A percentile compares a stretch with the other conserved stretches of the same genome.
Conservation (phyloP, 352 stramenopile species). For the Globisporangium okanoganense region DNA sequence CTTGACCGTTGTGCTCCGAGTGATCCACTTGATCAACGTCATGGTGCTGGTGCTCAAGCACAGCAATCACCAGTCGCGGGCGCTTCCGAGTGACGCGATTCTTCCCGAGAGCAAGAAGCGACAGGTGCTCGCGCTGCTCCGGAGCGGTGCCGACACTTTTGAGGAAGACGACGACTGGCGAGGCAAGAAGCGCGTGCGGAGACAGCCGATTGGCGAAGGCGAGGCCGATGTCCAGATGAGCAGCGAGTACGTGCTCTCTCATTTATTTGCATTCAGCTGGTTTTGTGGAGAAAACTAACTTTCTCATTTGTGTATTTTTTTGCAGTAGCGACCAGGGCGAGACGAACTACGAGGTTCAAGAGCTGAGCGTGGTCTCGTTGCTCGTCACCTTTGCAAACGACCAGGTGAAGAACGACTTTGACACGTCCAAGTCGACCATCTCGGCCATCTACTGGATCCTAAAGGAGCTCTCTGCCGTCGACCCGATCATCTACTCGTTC, state of each 20-base stretch:
- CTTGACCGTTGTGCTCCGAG: conserved; percentile 59
- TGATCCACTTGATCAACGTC: conserved; percentile 68
- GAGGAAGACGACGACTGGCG: conserved; percentile 47
- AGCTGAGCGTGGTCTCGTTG: conserved; percentile 58
- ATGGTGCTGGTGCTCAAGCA: conserved; percentile 57
- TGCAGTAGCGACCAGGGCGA: conserved; percentile 55
- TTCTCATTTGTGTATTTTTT: conserved; percentile 2
- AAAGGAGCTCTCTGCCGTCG: conserved; percentile 51
- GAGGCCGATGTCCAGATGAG: conserved; percentile 65
- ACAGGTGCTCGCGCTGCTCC: conserved; percentile 40
- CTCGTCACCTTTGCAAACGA: conserved; percentile 60
- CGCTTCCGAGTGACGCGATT: conserved; percentile 22
- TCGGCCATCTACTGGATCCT: conserved; percentile 82
- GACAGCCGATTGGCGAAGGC: conserved; percentile 32
- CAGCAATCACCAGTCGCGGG: conserved; percentile 18
- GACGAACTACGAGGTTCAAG: conserved; percentile 43
- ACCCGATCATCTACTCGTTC: conserved; percentile 44
- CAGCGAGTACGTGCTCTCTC: conserved; percentile 40
- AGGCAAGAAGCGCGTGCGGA: conserved; percentile 71
- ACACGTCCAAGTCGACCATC: conserved; percentile 74
- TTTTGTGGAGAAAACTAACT: neutral
- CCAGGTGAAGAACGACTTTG: conserved; percentile 72
- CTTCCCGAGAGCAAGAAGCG: conserved; percentile 45
- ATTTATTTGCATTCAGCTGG: neutral
- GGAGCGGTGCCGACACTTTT: conserved; percentile 58